Percentiles rank a stretch among this genome's conserved stretches.
These are phyloP conservation scores for Kwoniella dendrophila DNA, from an alignment of 768 basidiomycete species.

Conservation along the genomic window DNA sequence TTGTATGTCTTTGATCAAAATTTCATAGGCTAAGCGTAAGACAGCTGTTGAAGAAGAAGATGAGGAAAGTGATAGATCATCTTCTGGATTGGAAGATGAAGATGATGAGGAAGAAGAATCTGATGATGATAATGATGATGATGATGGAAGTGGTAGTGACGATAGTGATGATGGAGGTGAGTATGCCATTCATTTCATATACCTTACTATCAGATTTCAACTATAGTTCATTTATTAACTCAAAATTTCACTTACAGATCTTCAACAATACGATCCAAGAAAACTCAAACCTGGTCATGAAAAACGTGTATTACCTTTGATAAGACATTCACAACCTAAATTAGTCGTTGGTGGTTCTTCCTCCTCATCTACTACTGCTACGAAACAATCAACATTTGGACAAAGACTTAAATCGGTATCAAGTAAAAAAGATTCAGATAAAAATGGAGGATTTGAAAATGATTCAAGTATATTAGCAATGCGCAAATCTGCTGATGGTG, in stretches of 20 bases:
- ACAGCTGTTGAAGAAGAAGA: slow-evolving; percentile 88
- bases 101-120: slow-evolving; percentile 37
- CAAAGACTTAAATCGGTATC: slow-evolving; percentile 35
- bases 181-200: slow-evolving; percentile 2
- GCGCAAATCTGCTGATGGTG: slow-evolving; percentile 61
- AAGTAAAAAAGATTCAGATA: neutral
- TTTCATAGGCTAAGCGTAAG: slow-evolving; percentile 59
- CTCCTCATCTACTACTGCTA: slow-evolving; percentile 18
- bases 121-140: slow-evolving; percentile 28
- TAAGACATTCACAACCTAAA: slow-evolving; percentile 16
- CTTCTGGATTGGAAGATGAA: slow-evolving; percentile 51
- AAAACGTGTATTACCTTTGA: slow-evolving; percentile 2
- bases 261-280: slow-evolving; percentile 50
- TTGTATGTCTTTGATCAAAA: slow-evolving; percentile 3
- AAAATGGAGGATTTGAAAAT: neutral
- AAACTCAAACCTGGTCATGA: slow-evolving; percentile 30
- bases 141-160: slow-evolving; percentile 24
- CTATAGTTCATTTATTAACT: too few relatives aligned
- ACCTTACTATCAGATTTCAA: too few relatives aligned
- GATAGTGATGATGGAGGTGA: slow-evolving; percentile 33
- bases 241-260: slow-evolving; percentile 25
- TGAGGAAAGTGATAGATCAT: slow-evolving; percentile 72
- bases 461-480: slow-evolving; percentile 43
- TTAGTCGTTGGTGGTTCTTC: slow-evolving; percentile 24
- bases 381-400: slow-evolving; percentile 43